Base-by-base conservation (phyloP, 2,329 filamentous ascomycete species). In the Proliferodiscus dingleyae region DNA sequence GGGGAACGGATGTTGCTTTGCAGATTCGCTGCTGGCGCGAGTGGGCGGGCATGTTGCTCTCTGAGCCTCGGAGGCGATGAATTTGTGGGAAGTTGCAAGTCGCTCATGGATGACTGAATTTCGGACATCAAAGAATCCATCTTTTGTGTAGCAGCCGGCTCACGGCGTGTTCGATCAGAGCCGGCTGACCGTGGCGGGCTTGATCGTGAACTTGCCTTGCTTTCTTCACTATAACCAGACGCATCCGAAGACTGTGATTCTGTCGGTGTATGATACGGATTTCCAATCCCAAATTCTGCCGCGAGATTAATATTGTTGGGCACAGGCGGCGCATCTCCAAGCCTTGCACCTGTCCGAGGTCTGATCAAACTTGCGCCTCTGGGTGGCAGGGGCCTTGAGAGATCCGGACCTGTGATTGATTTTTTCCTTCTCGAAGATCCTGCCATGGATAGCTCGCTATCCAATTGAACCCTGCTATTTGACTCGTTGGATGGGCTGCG, bases 231-330 rank as follows among this genome's bases (percentile, higher is more conserved):
- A 30, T 72, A 75, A 1, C 72, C 75, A 2, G 83, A 87, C 36
- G 74, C 73, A 15, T 76, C 80, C 0, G 84, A 87, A 0, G 81
- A 82, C 21, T 76, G 74, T 2, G 83, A 88, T 49, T 78, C 75
- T 1, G 80, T 79, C 0, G 78, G 69, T 3, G 76, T 73, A 56
- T 87, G 81, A 55, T 85, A 83, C 0, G 80, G 77, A 55, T 84
- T 84, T 26, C 76, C 73, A 19, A 71, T 63, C 9, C 79, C 79
- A 53, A 83, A 83, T 47, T 82, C 80, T 24, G 70, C 72, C 2
- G 74, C 76, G 6, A 82, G 67, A 55, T 83, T 77, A 33, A 82
- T 41, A 33, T 57, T 54, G n/a, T 41, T 36, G 18, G 60, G 57
- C 8, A 61, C 36, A 32, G 53, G 51, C 26, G 57, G 59, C 34